Evolutionary conservation across 164 flowering plant genomes (phyloP), one percentile per base, ranked within the genome.

Genomic region (Vitis riparia): DNA sequence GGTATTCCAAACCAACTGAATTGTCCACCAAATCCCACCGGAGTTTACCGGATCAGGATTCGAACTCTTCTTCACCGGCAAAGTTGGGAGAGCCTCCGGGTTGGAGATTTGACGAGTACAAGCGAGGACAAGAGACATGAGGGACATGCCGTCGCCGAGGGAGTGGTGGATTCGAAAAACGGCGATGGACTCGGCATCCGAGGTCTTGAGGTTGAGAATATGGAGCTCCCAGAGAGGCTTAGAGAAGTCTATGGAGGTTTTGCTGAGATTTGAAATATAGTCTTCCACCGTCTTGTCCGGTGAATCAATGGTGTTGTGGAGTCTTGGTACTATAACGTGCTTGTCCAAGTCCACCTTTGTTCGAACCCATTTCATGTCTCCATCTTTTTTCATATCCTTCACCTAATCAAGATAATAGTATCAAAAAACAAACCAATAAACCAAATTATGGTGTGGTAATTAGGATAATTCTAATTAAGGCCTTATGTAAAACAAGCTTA

Each of bases 151-250:
- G 60, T 91, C 94, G 8, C 97, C 94, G 8, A 89, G 71, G 0
- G 97, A 89, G 73, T 91, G 96, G 76, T 91, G 93, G 64, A 86
- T 71, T 52, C 84, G 77, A 32, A 86, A 76, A 1, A 89, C 49
- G 3, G 71, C 87, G 2, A 79, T 65, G 0, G 86, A 76, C 23
- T 82, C 80, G 0, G 90, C 87, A 14, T 84, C 79, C 1, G 82
- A 51, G 48, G 88, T 87, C 27, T 77, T 75, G 15, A 89, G 47
- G 51, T 88, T 86, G 59, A 91, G 87, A 48, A 86, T 53, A 67
- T 91, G 93, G 48, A 86, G 71, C 1, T 89, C 96, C 96, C 96
- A 91, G 0, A 87, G 65, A 1, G 96, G 93, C 51, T 78, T 85
- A 2, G 89, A 78, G 63, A 58, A 62, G 74, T 89, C 89, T 10